Evolutionary conservation across 257 asterid species (phyloP), one percentile per base, ranked within the genome.

Genomic region (Rehmannia glutinosa): DNA sequence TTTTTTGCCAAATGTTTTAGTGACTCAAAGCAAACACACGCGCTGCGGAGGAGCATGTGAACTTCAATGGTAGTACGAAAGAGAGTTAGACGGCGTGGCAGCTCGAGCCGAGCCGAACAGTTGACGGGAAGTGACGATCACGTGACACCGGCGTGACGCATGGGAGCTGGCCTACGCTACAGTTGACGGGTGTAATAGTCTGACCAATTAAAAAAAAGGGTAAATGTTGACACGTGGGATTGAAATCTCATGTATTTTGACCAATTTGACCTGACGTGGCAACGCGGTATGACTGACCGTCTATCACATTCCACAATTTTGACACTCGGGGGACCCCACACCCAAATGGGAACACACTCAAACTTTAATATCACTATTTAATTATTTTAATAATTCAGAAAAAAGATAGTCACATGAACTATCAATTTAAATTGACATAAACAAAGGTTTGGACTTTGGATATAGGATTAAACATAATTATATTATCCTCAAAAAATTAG

Each of bases 181-280:
- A 36, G 68, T 66, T 52, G 71, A 50, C 42, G 21, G 61, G 25
- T 46, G 27, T 63, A 55, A 20, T 10, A 11, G 1, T 35, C 39
- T 12, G 71, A 32, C 53, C 75, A 27, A 72, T 35, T n/a, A n/a
- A 43, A 35, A 23, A n/a, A 25, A 15, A 20, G 35, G 8, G 42
- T 0, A 10, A 47, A 19, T n/a, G 32, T 8, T 24, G 83, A 73
- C 89, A 83, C 82, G 81, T 70, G 71, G 39, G 69, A 45, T 7
- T 9, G 9, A 32, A 51, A 52, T 73, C 45, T 64, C 64, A 8
- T 38, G 17, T 8, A 43, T 1, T 63, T 78, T 76, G 85, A 82
- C 83, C 62, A 36, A 8, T 62, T 83, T 86, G 86, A 82, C 91
- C 76, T 82, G 80, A 80, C 89, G 86, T 84, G 87, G 78, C 88